A percentile compares a stretch with the other conserved stretches of the same genome.
Evolutionary conservation across 2,329 filamentous ascomycete genomes (phyloP).

Genomic region (Epichloe festucae): DNA sequence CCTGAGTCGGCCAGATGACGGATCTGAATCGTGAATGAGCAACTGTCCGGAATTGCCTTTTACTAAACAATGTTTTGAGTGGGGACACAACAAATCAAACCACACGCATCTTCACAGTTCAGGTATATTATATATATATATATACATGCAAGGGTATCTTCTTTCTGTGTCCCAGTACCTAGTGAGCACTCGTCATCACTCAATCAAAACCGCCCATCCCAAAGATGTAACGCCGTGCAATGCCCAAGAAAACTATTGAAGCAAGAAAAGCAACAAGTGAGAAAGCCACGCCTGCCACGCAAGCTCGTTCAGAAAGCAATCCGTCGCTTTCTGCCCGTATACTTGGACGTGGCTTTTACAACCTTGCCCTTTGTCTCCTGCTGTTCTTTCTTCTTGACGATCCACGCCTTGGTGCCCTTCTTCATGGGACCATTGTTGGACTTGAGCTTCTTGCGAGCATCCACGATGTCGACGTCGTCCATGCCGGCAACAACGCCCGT

Average conservation of each 20-base stretch:
- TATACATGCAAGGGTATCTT: constrained; percentile 9
- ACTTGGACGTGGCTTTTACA: constrained; percentile 79
- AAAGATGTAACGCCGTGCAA: constrained; percentile 16
- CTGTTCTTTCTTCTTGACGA: constrained; percentile 76
- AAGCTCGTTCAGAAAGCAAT: constrained; percentile 48
- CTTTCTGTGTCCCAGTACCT: not conserved
- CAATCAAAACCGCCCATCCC: constrained; percentile 1
- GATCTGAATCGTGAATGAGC: no score
- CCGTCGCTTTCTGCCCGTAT: constrained; percentile 80
- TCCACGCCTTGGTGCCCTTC: constrained; percentile 80
- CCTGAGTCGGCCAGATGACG: no score
- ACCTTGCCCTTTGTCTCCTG: constrained; percentile 92
- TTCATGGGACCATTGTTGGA: constrained; percentile 40
- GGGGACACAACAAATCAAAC: not conserved
- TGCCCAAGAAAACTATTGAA: constrained; percentile 2
- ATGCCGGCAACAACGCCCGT: constrained; percentile 81
- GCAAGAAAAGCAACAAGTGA: not conserved
- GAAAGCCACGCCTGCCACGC: not conserved
- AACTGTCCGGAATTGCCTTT: no score
- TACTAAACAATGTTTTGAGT: not conserved
- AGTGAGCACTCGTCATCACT: constrained; percentile 1
- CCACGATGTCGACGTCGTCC: constrained; percentile 75
- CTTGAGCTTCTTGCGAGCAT: constrained; percentile 44
- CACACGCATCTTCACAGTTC: not conserved
- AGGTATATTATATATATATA: not conserved